Conservation (phyloP, 108 stramenopile species). For the Aurantiochytrium sp. region DNA sequence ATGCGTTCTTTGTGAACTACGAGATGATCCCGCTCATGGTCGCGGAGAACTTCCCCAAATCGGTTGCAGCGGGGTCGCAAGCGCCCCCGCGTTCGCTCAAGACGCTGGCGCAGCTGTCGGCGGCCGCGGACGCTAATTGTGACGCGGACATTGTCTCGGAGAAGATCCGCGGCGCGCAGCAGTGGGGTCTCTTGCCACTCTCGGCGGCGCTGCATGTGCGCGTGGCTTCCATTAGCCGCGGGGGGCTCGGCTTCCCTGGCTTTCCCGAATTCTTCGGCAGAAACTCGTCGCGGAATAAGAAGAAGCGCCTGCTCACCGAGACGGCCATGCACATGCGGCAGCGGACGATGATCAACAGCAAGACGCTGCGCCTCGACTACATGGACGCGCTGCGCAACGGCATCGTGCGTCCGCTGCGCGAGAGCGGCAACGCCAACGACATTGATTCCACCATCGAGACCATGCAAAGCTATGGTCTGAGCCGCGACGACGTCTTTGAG, state of each 20-base stretch:
- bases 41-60: constrained; percentile 85
- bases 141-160: constrained; percentile 78
- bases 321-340: constrained; percentile 79
- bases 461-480: constrained; percentile 88
- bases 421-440: background rate
- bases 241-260: constrained; percentile 74
- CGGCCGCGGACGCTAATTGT: constrained; percentile 74
- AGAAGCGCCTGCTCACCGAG: constrained; percentile 72
- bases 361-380: constrained; percentile 72
- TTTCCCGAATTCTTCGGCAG: constrained; percentile 93
- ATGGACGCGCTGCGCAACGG: constrained; percentile 66
- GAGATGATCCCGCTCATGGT: constrained; percentile 81
- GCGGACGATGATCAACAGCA: constrained; percentile 48
- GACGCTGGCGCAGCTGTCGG: constrained; percentile 61
- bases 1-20: constrained; percentile 94
- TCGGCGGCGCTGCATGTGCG: constrained; percentile 74
- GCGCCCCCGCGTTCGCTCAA: constrained; percentile 41
- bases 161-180: constrained; percentile 74
- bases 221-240: constrained; percentile 76
- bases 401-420: constrained; percentile 36
- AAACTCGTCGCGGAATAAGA: constrained; percentile 78
- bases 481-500: constrained; percentile 86
- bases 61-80: constrained; percentile 34
- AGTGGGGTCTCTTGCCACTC: constrained; percentile 85
- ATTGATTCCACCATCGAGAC: constrained; percentile 65